A percentile compares a stretch with the other conserved stretches of the same genome.
Evolutionary conservation across 2,329 filamentous ascomycete species (phyloP).

Genomic region (Scedosporium aurantiacum): DNA sequence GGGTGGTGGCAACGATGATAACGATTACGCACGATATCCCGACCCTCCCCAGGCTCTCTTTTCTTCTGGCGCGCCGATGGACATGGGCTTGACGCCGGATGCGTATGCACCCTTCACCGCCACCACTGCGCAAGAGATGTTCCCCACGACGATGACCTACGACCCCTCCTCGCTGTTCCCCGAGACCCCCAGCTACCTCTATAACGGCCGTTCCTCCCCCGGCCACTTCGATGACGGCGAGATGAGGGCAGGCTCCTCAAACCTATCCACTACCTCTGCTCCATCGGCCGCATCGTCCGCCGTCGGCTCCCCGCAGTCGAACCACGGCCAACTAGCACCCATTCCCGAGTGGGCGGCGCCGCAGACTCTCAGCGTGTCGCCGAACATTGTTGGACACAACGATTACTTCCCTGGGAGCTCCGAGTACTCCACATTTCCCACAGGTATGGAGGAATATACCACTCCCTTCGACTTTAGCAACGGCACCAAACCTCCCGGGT

Average conservation of each 20-base stretch:
- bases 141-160: conserved; percentile 32
- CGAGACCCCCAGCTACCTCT: conserved; percentile 32
- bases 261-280: conserved; percentile 49
- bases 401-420: conserved; percentile 40
- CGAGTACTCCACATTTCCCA: conserved; percentile 44
- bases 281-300: conserved; percentile 56
- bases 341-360: conserved; percentile 47
- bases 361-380: conserved; percentile 43
- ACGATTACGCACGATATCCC: conserved; percentile 33
- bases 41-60: conserved; percentile 31
- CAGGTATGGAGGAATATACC: conserved; percentile 33
- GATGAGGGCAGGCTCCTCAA: conserved; percentile 40
- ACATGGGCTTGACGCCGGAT: conserved; percentile 37
- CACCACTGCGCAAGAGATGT: conserved; percentile 13
- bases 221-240: conserved; percentile 41
- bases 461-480: conserved; percentile 34
- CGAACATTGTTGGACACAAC: conserved; percentile 47
- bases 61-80: conserved; percentile 31
- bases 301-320: conserved; percentile 55
- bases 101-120: conserved; percentile 28
- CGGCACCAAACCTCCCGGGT: conserved; percentile 31
- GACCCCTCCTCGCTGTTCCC: conserved; percentile 35
- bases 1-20: not conserved
- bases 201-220: conserved; percentile 36
- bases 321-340: conserved; percentile 44